Evolutionary conservation across 345 rosid genomes (phyloP), one percentile per base, ranked within the genome.

Genomic region (Heritiera fomes): DNA sequence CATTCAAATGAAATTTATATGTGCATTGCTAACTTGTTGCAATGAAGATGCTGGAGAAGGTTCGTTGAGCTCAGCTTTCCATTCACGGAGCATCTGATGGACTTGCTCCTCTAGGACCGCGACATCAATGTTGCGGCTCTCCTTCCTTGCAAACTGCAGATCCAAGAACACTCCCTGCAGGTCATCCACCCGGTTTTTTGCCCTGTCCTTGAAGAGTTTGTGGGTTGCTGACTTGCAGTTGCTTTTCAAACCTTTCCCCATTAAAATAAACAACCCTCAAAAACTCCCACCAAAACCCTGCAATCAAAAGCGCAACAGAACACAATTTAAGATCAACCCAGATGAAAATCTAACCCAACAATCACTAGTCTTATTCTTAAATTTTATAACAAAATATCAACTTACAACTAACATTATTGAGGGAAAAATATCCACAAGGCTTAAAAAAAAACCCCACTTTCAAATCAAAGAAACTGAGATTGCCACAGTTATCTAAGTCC

Each of bases 61-160:
- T 83, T 97, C 98, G 49, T 97, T 93, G 81, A 97, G 99, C 87
- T 97, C 99, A 0, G 98, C 77, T 83, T 94, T 97, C 99, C 99
- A 97, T 72, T 97, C 99, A 8, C 98, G 92, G 28, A 97, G 98
- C 99, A 94, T 97, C 92, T 97, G 99, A 83, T 97, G 98, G 13
- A 94, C 98, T 84, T 93, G 99, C 87, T 97, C 99, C 87, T 93
- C 99, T 7, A 97, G 97, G 53, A 97, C 87, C 1, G 87, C 82
- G 1, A 82, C 98, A 83, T 97, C 98, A 53, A 83, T 34, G 8
- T 9, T n/a, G 23, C 99, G 94, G 78, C 96, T 89, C 81, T 93
- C 98, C 84, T 93, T 97, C 85, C 97, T 88, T 0, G 99, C 98
- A 83, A 87, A 90, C 77, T 97, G 99, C 80, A 97, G 94, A 86